A percentile compares a stretch with the other conserved stretches of the same genome.
Conservation (phyloP, 2,329 filamentous ascomycete genomes). For the Pseudogymnoascus sp. region DNA sequence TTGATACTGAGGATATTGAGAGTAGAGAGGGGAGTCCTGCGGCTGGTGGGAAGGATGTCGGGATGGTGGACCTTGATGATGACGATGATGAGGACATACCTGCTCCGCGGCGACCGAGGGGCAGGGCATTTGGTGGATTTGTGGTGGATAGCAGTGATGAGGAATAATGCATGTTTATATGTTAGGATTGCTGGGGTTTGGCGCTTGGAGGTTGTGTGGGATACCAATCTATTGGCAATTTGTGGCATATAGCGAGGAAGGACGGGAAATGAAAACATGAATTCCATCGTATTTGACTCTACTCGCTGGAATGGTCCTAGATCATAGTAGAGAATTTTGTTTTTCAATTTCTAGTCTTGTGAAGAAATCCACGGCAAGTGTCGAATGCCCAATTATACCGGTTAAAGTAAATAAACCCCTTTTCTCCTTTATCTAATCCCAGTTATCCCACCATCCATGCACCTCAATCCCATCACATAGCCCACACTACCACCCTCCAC, state of each 20-base stretch:
- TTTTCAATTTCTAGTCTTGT: not conserved
- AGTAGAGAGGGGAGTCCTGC: not conserved
- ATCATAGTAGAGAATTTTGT: not conserved
- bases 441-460: not conserved
- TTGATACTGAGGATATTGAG: not conserved
- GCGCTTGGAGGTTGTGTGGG: slow-evolving; percentile 3
- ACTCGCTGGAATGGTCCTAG: not conserved
- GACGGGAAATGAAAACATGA: not conserved
- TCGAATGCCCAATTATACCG: not conserved
- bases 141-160: slow-evolving; percentile 6
- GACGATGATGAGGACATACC: not conserved
- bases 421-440: not conserved
- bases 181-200: not conserved
- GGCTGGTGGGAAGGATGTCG: not conserved
- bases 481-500: not conserved
- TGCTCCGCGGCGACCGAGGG: not conserved
- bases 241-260: slow-evolving; percentile 3
- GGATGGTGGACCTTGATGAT: slow-evolving; percentile 1
- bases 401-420: not conserved
- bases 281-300: not conserved
- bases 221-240: slow-evolving; percentile 7
- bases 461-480: not conserved
- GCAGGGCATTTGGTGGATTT: not conserved
- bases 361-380: not conserved
- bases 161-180: slow-evolving; percentile 6